Evolutionary conservation across 345 rosid species (phyloP).

Genomic region (Gossypium raimondii): DNA sequence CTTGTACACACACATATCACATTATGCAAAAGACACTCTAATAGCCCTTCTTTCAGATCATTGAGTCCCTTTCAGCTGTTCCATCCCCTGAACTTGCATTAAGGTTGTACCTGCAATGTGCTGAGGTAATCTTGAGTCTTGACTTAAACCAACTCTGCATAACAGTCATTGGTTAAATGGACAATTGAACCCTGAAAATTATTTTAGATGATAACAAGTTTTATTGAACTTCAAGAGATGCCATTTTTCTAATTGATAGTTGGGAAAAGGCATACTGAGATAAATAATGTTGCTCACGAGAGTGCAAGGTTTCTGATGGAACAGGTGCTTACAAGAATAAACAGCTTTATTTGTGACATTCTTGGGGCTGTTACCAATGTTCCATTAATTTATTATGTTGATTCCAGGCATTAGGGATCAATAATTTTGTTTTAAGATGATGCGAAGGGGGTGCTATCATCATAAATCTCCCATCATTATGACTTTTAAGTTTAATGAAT

Average conservation of each 20-base stretch:
- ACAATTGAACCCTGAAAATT: background rate
- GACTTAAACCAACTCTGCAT: background rate
- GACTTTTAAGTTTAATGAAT: background rate
- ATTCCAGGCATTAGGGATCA: background rate
- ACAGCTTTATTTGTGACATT: background rate
- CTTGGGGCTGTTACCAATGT: background rate
- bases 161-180: background rate
- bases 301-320: background rate
- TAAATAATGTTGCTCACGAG: background rate
- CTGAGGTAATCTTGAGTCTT: slow-evolving; percentile 54
- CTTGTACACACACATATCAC: background rate
- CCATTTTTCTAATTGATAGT: background rate
- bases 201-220: background rate
- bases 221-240: background rate
- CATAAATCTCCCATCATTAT: background rate
- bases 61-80: slow-evolving; percentile 62
- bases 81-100: slow-evolving; percentile 81
- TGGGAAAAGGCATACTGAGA: background rate
- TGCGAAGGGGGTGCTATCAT: background rate
- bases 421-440: background rate
- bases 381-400: background rate
- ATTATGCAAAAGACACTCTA: background rate
- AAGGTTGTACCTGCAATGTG: slow-evolving; percentile 77
- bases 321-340: background rate
- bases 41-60: slow-evolving; percentile 40